These are phyloP conservation scores for Phytophthora ohioensis DNA, from an alignment of 352 stramenopile genomes.

Conservation along the genomic window DNA sequence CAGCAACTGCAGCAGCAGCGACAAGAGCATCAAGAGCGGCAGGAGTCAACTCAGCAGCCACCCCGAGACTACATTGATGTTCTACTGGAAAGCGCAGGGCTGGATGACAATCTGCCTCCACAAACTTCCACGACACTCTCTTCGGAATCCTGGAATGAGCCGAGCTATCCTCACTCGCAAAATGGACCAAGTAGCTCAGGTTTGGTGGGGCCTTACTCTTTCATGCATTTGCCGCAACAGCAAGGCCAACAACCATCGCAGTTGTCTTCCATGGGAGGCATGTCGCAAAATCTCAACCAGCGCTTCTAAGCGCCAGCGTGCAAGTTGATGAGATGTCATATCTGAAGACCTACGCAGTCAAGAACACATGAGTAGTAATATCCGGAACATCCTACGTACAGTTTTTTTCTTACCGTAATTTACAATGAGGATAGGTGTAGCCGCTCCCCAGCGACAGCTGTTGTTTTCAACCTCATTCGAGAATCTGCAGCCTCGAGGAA, in stretches of 20 bases:
- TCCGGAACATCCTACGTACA: too few relatives aligned
- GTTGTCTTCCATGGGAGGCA: slow-evolving; percentile 41
- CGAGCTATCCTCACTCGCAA: slow-evolving; percentile 27
- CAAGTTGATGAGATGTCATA: slow-evolving; percentile 5
- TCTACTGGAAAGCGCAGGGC: slow-evolving; percentile 58
- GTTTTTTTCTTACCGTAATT: too few relatives aligned
- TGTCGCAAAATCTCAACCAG: slow-evolving; percentile 34
- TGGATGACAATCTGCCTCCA: slow-evolving; percentile 56
- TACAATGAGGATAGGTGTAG: too few relatives aligned
- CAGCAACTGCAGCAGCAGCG: slow-evolving; percentile 18
- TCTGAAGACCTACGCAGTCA: neutral
- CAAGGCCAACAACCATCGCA: slow-evolving; percentile 42
- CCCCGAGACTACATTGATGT: slow-evolving; percentile 69
- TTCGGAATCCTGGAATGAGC: slow-evolving; percentile 38
- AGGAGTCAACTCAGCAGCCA: slow-evolving; percentile 18
- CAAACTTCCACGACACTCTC: slow-evolving; percentile 40
- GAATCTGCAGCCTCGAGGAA: too few relatives aligned
- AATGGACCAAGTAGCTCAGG: slow-evolving; percentile 12
- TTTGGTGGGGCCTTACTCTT: slow-evolving; percentile 27
- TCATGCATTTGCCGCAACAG: slow-evolving; percentile 39
- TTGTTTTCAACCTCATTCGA: too few relatives aligned
- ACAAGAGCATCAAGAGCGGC: slow-evolving; percentile 30
- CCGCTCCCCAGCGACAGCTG: too few relatives aligned
- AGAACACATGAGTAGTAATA: neutral
- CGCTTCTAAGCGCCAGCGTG: slow-evolving; percentile 36